Percentiles rank a stretch among this genome's conserved stretches.
These are phyloP conservation scores for Teratosphaeriaceae sp. DNA, from an alignment of 2,329 filamentous ascomycete species.

Conservation along the genomic window DNA sequence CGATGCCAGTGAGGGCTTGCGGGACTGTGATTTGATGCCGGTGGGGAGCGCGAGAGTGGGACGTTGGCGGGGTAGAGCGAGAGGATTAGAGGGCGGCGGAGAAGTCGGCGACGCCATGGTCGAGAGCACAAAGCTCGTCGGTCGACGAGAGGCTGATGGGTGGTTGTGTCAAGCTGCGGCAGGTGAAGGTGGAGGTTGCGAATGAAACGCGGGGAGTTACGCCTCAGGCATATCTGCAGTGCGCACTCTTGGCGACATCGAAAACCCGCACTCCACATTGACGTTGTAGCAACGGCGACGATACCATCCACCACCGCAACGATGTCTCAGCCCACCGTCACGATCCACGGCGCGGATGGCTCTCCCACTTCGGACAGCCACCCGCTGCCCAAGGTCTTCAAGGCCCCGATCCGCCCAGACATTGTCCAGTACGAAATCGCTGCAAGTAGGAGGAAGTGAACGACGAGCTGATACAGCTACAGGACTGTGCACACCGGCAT, in stretches of 20 bases:
- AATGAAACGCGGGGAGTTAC: background rate
- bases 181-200: no score
- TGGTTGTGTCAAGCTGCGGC: background rate
- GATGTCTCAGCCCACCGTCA: constrained; percentile 74
- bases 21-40: constrained; percentile 53
- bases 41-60: constrained; percentile 48
- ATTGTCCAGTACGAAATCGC: constrained; percentile 76
- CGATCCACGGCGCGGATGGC: constrained; percentile 95
- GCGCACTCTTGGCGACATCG: constrained; percentile 1
- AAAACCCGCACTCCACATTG: background rate
- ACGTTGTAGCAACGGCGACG: background rate
- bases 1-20: constrained; percentile 60
- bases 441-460: constrained; percentile 1
- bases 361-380: constrained; percentile 81
- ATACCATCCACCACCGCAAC: constrained; percentile 1
- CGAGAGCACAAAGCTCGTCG: no score
- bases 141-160: no score
- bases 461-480: constrained; percentile 25
- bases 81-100: constrained; percentile 15
- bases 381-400: constrained; percentile 95
- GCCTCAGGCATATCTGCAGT: background rate
- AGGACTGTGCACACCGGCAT: constrained; percentile 89
- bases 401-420: constrained; percentile 93
- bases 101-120: constrained; percentile 21
- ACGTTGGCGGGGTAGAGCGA: constrained; percentile 51